Conservation (phyloP, 768 basidiomycete genomes). For the Tricholoma sp. region DNA sequence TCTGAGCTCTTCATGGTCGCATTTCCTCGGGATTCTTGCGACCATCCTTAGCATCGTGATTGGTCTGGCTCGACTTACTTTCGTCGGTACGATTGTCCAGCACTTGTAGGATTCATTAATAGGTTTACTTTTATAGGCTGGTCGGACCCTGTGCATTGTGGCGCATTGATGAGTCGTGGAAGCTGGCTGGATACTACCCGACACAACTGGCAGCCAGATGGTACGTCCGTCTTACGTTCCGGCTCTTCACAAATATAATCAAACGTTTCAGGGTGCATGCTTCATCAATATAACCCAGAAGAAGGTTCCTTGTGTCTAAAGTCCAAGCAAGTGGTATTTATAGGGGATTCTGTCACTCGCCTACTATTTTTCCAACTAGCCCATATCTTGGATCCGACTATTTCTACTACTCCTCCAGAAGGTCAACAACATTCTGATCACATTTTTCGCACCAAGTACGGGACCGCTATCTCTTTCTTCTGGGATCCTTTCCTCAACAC, state of each 20-base stretch:
- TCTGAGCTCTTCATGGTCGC: conserved; percentile 39
- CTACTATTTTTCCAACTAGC: conserved; percentile 74
- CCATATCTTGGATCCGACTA: conserved; percentile 50
- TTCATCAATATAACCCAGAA: conserved; percentile 53
- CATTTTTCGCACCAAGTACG: conserved; percentile 37
- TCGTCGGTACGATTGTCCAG: conserved; percentile 16
- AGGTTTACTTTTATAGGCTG: conserved; percentile 43
- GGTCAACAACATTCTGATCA: conserved; percentile 70
- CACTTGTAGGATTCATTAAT: not conserved
- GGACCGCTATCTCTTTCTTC: conserved; percentile 50
- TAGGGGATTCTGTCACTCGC: conserved; percentile 83
- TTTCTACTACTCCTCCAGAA: conserved; percentile 51
- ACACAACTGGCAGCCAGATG: conserved; percentile 85
- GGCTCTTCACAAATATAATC: not conserved
- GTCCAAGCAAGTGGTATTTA: conserved; percentile 63
- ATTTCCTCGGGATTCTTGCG: conserved; percentile 32
- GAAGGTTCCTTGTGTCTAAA: conserved; percentile 53
- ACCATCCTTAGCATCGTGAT: conserved; percentile 31
- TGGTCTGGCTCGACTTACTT: conserved; percentile 34
- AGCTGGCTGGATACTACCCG: conserved; percentile 69
- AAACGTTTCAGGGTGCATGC: conserved; percentile 64
- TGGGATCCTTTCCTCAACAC: conserved; percentile 91
- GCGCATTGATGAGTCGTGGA: conserved; percentile 64
- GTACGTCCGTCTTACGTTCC: conserved; percentile 31
- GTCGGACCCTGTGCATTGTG: conserved; percentile 69